Evolutionary conservation across 441 rosid species (phyloP), one percentile per base, ranked within the genome.

Genomic region (Populus hybrid): DNA sequence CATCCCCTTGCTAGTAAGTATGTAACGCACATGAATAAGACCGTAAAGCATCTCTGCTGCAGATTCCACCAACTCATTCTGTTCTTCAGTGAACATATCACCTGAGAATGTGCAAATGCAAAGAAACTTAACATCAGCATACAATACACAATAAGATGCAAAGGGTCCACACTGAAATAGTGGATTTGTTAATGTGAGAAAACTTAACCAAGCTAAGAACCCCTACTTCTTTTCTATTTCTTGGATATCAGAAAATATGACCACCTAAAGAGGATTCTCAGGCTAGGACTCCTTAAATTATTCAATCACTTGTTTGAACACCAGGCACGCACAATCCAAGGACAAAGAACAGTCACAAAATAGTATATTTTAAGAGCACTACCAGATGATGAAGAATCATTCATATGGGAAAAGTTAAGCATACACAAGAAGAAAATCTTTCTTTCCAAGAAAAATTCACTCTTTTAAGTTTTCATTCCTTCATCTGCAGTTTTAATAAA

Each of bases 1-100:
- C 93, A 92, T 91, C 85, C 99, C 99, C 86, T 94, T 95, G 89
- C 93, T 91, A 14, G 99, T 94, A 77, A 95, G 84, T 77, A 94
- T 86, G 82, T 94, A 94, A 54, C 98, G 93, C 67, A 89, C 94
- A 81, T 94, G 99, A 77, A 94, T 95, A 50, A 94, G 90, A 84
- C 98, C 32, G 32, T 30, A 30, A 30, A 30, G 32, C 32, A 30
- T 30, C 32, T 30, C 32, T 30, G 32, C 32, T 30, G 32, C 32
- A 30, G 32, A 30, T 30, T 30, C 32, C 32, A 30, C 32, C 32
- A 30, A 30, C 32, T 30, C 32, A 30, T 30, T 30, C 32, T 30
- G 32, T 30, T 30, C 32, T 30, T 30, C 32, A 30, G 32, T 30
- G 32, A 30, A 30, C 32, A 30, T 30, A 30, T 30, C 32, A 30